Percentiles rank a stretch among this genome's conserved stretches.
phyloP scores from a whole-genome alignment of 1,284 basidiomycete genomes.

The Moesziomyces sp. region DNA sequence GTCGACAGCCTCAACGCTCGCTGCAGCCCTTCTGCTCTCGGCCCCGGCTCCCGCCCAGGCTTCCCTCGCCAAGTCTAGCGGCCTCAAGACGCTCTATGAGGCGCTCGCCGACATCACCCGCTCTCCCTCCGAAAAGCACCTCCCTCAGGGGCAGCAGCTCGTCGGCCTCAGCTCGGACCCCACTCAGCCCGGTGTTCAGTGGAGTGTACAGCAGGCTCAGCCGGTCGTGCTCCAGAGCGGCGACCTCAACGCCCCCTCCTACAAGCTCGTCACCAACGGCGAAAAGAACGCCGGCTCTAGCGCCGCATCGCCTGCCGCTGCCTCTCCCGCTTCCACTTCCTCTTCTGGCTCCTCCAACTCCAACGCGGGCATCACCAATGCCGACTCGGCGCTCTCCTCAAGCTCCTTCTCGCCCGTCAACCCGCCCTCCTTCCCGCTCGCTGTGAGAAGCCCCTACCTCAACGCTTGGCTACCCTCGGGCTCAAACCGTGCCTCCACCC shows the following conservation, averaged over 20 bases:
- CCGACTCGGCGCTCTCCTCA: slow-evolving; percentile 20
- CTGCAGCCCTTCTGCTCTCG: slow-evolving; percentile 23
- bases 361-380: slow-evolving; percentile 43
- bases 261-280: slow-evolving; percentile 31
- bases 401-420: slow-evolving; percentile 61
- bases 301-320: slow-evolving; percentile 1
- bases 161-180: slow-evolving; percentile 27
- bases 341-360: slow-evolving; percentile 15
- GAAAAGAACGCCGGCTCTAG: slow-evolving; percentile 7
- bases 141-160: slow-evolving; percentile 12
- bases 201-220: slow-evolving; percentile 26
- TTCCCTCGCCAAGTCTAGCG: slow-evolving; percentile 32
- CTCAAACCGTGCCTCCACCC: slow-evolving; percentile 37
- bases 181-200: slow-evolving; percentile 33
- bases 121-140: slow-evolving; percentile 27
- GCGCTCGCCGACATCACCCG: slow-evolving; percentile 47
- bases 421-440: slow-evolving; percentile 61
- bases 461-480: slow-evolving; percentile 61
- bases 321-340: slow-evolving; percentile 12
- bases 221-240: slow-evolving; percentile 25
- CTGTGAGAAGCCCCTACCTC: slow-evolving; percentile 59
- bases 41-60: slow-evolving; percentile 23
- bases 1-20: slow-evolving; percentile 27
- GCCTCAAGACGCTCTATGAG: slow-evolving; percentile 38
- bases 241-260: slow-evolving; percentile 30